Base-by-base conservation (phyloP, 2,329 filamentous ascomycete species). In the Epicoccum sorghinum region DNA sequence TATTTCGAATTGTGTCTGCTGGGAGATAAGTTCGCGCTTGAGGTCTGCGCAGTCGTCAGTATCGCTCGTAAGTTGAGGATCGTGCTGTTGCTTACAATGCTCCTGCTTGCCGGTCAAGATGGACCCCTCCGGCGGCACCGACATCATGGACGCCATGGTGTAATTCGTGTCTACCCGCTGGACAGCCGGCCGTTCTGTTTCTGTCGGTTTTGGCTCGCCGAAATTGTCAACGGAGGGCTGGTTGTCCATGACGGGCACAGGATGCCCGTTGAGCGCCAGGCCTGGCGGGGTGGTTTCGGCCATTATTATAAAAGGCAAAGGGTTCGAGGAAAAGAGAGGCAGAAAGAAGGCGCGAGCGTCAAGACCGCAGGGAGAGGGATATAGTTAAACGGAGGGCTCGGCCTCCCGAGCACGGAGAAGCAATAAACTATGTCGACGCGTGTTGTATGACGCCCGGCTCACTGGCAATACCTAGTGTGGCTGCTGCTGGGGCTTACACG, bases 21-120 rank as follows among this genome's bases (percentile, higher is more conserved):
- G 86, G 47, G 89, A 88, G 59, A 99, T 87, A 69, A 99, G 88
- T 75, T 99, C 95, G 70, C 95, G 88, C 79, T 99, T 99, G 64
- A 99, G 87, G 73, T 99, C 92, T 96, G 70, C 27, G 12, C 7
- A 14, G 6, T 12, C 25, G 56, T 66, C 23, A 67, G 55, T 39
- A n/a, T 27, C 30, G 41, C 10, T 9, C 12, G 8, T 23, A 14
- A 30, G 45, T 13, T 14, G 33, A 29, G 35, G 39, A 32, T n/a
- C 9, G 40, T 38, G 32, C 33, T 38, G 38, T 35, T 35, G 56
- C 88, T 67, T 75, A 96, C 92, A 99, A 75, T 99, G 95, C 75
- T 99, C 95, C 82, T 99, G 93, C 79, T 97, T 98, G 64, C 95
- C 95, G 0, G 93, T 96, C 71, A 99, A 78, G 60, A 88, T 78